Percentiles rank a stretch among this genome's conserved stretches.
phyloP scores from a whole-genome alignment of 164 flowering plant genomes.

The Vitis vinifera region ASM3070453v1 NC_081808.1:2752001-2752500 shows the following conservation, averaged over 20 bases:
- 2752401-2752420: slow-evolving; percentile 17
- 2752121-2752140: slow-evolving; percentile 18
- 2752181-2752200: slow-evolving; percentile 24
- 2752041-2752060: slow-evolving; percentile 32
- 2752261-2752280: slow-evolving; percentile 27
- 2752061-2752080: slow-evolving; percentile 33
- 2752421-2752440: slow-evolving; percentile 20
- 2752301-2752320: slow-evolving; percentile 24
- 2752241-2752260: slow-evolving; percentile 23
- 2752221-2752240: slow-evolving; percentile 23
- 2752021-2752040: slow-evolving; percentile 24
- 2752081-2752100: slow-evolving; percentile 30
- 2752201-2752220: slow-evolving; percentile 12
- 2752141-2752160: slow-evolving; percentile 26
- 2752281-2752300: slow-evolving; percentile 33
- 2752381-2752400: slow-evolving; percentile 20
- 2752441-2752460: slow-evolving; percentile 16
- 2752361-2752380: slow-evolving; percentile 31
- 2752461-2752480: slow-evolving; percentile 21
- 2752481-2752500: slow-evolving; percentile 29
- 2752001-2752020: slow-evolving; percentile 22
- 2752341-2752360: slow-evolving; percentile 24
- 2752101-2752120: slow-evolving; percentile 20
- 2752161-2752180: slow-evolving; percentile 26
- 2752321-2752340: slow-evolving; percentile 20